Base-by-base conservation (phyloP, 805 yeast genomes). In the Teunomyces aglyptinius region DNA sequence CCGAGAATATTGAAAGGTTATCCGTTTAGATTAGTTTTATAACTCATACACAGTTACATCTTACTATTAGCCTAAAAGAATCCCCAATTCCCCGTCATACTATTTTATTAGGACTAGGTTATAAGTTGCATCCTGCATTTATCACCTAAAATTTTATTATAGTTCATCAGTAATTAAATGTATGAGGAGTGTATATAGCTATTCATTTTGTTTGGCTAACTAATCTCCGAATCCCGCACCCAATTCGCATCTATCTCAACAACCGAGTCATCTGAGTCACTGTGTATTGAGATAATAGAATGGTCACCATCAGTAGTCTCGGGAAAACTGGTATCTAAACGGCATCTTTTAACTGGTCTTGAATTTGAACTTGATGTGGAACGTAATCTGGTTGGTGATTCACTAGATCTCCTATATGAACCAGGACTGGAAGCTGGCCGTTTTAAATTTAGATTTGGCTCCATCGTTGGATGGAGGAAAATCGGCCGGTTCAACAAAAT, bases 141-240 rank as follows among this genome's bases (percentile, higher is more conserved):
- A n/a, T n/a, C n/a, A n/a, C n/a, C n/a, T n/a, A n/a, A n/a, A n/a
- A n/a, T n/a, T n/a, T n/a, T n/a, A n/a, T n/a, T n/a, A n/a, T n/a
- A n/a, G n/a, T n/a, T n/a, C n/a, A n/a, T n/a, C n/a, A n/a, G n/a
- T n/a, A n/a, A n/a, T n/a, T n/a, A n/a, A n/a, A n/a, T n/a, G n/a
- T n/a, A n/a, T n/a, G n/a, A n/a, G n/a, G 39, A 20, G 16, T 36
- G 39, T 36, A 36, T 36, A 36, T 36, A 36, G 39, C 38, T 18
- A 24, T 10, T 7, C 8, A 4, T 24, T 24, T 24, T 24, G 26
- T 24, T 8, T 24, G 26, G 26, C 10, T 24, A 24, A 24, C 11
- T 24, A 24, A 7, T 7, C 38, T 6, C n/a, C n/a, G 38, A 15
- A 15, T 36, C 22, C 22, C 22, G 39, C 39, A 36, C 28, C 39